phyloP scores from a whole-genome alignment of 805 yeast genomes.

The Lachancea meyersii region DNA sequence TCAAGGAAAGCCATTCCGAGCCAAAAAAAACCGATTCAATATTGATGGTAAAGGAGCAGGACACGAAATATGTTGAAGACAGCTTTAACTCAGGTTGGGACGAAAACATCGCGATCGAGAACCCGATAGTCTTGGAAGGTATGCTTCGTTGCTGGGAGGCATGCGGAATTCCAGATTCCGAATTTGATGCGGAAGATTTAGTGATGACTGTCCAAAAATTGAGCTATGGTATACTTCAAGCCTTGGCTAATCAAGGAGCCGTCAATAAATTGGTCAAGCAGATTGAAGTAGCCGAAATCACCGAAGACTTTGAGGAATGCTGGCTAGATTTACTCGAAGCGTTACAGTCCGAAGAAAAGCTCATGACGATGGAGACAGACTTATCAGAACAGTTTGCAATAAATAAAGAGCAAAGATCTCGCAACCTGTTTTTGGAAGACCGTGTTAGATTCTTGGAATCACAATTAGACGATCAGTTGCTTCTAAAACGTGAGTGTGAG shows the following conservation, averaged over 20 bases:
- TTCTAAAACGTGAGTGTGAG: neutral
- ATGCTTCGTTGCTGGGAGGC: slow-evolving; percentile 7
- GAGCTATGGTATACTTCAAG: slow-evolving; percentile 9
- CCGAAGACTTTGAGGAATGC: slow-evolving; percentile 6
- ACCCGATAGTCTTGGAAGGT: slow-evolving; percentile 7
- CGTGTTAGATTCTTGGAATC: neutral
- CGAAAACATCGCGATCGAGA: slow-evolving; percentile 5
- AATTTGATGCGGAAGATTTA: slow-evolving; percentile 6
- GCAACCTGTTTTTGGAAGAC: neutral
- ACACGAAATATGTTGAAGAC: slow-evolving; percentile 1
- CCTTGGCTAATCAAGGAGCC: slow-evolving; percentile 6
- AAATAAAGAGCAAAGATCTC: neutral
- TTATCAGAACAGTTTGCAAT: neutral
- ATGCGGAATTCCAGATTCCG: slow-evolving; percentile 6
- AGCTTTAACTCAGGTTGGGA: slow-evolving; percentile 6
- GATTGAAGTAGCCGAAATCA: neutral
- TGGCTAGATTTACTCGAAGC: slow-evolving; percentile 7
- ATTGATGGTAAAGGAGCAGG: slow-evolving; percentile 5
- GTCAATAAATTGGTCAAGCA: slow-evolving; percentile 2
- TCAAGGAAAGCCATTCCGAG: neutral
- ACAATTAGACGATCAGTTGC: neutral
- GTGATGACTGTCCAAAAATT: slow-evolving; percentile 8
- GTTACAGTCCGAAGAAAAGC: slow-evolving; percentile 1
- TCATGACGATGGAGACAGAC: neutral
- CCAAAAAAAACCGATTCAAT: neutral